Evolutionary conservation across 106 monocot species (phyloP).

Genomic region (Alisma plantagoaquatica): DNA sequence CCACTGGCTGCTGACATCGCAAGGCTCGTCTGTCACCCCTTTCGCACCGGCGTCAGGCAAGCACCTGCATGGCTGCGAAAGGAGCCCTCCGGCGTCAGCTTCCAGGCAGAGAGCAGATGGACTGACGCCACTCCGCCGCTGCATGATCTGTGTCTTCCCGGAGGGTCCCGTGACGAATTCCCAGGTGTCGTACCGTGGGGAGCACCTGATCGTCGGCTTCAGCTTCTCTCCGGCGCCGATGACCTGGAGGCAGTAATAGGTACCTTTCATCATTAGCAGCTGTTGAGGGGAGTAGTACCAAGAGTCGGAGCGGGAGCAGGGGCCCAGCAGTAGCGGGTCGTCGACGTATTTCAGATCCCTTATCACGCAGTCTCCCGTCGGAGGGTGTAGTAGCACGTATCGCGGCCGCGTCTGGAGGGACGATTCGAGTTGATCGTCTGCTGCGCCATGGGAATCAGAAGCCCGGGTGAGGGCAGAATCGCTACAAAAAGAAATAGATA

Average conservation of each 20-base stretch:
- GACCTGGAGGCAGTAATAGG: slow-evolving; percentile 30
- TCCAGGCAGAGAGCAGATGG: too few species aligned
- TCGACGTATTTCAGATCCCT: neutral
- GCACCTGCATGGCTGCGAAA: too few species aligned
- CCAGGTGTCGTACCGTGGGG: slow-evolving; percentile 22
- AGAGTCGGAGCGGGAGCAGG: slow-evolving; percentile 18
- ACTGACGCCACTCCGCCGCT: too few species aligned
- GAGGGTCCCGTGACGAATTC: neutral
- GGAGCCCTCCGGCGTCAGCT: too few species aligned
- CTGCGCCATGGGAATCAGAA: slow-evolving; percentile 3
- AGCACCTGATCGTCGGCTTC: slow-evolving; percentile 17
- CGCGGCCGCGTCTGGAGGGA: neutral
- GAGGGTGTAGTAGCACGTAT: slow-evolving; percentile 25
- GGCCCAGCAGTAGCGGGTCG: slow-evolving; percentile 16
- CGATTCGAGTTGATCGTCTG: neutral
- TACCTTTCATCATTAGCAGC: slow-evolving; percentile 21
- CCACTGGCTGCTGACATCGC: too few species aligned
- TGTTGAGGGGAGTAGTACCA: slow-evolving; percentile 36
- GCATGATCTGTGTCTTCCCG: slow-evolving; percentile 5
- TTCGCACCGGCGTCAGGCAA: too few species aligned
- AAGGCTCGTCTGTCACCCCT: too few species aligned
- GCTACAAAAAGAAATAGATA: too few species aligned
- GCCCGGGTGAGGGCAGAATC: too few species aligned
- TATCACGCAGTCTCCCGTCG: slow-evolving; percentile 18
- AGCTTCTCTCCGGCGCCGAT: slow-evolving; percentile 12